phyloP scores from a whole-genome alignment of 2,329 filamentous ascomycete species.

The Parasarocladium wereldwijsianum region DNA sequence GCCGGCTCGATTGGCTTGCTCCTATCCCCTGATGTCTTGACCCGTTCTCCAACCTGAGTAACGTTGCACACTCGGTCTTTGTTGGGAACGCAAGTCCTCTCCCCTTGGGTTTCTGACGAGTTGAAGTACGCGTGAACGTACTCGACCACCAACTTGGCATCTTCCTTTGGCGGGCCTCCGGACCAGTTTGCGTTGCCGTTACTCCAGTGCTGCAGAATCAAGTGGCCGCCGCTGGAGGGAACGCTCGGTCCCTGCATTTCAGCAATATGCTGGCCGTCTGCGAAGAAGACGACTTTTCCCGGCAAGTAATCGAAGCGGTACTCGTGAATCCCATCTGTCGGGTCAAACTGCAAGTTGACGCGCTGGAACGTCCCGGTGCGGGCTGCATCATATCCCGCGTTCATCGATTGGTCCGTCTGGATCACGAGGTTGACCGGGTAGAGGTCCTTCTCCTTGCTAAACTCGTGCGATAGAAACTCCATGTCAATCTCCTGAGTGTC shows the following conservation, averaged over 20 bases:
- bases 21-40: too few relatives aligned
- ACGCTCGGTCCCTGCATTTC: slow-evolving; percentile 41
- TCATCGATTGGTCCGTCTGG: slow-evolving; percentile 46
- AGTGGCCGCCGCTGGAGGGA: slow-evolving; percentile 45
- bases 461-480: slow-evolving; percentile 59
- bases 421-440: slow-evolving; percentile 62
- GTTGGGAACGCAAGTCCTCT: slow-evolving; percentile 5
- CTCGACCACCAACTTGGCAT: slow-evolving; percentile 48
- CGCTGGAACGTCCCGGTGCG: slow-evolving; percentile 42
- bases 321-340: slow-evolving; percentile 53
- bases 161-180: slow-evolving; percentile 47
- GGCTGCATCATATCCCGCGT: slow-evolving; percentile 46
- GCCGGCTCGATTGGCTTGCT: too few relatives aligned
- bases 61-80: slow-evolving; percentile 12
- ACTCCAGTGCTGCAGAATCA: slow-evolving; percentile 65
- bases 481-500: slow-evolving; percentile 71
- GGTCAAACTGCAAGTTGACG: slow-evolving; percentile 49
- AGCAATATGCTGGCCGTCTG: slow-evolving; percentile 43
- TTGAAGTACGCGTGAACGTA: slow-evolving; percentile 76
- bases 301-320: slow-evolving; percentile 65
- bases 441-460: slow-evolving; percentile 30
- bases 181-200: slow-evolving; percentile 62
- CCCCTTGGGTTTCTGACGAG: slow-evolving; percentile 30
- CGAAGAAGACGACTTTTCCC: slow-evolving; percentile 50
- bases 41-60: too few relatives aligned